These are phyloP conservation scores for Hymenotorrendiella dingleyae DNA, from an alignment of 2,329 filamentous ascomycete genomes.

Conservation along the genomic window DNA sequence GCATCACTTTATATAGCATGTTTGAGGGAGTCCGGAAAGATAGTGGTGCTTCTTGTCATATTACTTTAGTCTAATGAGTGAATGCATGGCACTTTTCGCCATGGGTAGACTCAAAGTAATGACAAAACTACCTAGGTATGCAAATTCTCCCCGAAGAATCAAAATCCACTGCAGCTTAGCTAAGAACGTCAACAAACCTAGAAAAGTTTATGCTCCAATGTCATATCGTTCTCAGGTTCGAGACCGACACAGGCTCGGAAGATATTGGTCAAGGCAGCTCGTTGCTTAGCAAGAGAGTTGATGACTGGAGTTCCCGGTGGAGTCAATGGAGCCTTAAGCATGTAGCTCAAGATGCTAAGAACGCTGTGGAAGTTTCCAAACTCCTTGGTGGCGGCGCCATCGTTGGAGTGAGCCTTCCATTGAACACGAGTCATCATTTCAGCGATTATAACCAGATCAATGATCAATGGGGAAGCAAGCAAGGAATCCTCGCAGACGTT, in stretches of 20 bases:
- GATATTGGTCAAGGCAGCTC: conserved; percentile 90
- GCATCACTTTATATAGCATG: too few relatives aligned
- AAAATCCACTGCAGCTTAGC: not conserved
- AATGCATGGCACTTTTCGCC: conserved; percentile 29
- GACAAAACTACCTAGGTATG: not conserved
- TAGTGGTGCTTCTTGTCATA: conserved; percentile 5
- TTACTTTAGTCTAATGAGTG: conserved; percentile 26
- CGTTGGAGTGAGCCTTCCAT: conserved; percentile 64
- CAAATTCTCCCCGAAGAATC: not conserved
- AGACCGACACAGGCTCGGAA: conserved; percentile 96
- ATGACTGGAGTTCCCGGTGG: conserved; percentile 92
- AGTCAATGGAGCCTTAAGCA: conserved; percentile 94
- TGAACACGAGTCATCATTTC: conserved; percentile 99
- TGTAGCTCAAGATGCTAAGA: conserved; percentile 95
- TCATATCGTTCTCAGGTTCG: conserved; percentile 98
- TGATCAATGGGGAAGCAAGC: conserved; percentile 91
- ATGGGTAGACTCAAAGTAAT: conserved; percentile 18
- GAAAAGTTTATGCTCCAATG: conserved; percentile 96
- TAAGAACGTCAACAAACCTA: conserved; percentile 34
- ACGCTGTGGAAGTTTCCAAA: conserved; percentile 97
- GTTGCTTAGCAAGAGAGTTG: conserved; percentile 94
- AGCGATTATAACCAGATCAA: conserved; percentile 85
- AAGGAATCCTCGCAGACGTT: conserved; percentile 99
- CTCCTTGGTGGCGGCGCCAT: conserved; percentile 50
- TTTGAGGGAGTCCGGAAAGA: too few relatives aligned